Percentiles rank a stretch among this genome's conserved stretches.
Conservation (phyloP, 2,329 filamentous ascomycete species). For the Claviceps cyperi region DNA sequence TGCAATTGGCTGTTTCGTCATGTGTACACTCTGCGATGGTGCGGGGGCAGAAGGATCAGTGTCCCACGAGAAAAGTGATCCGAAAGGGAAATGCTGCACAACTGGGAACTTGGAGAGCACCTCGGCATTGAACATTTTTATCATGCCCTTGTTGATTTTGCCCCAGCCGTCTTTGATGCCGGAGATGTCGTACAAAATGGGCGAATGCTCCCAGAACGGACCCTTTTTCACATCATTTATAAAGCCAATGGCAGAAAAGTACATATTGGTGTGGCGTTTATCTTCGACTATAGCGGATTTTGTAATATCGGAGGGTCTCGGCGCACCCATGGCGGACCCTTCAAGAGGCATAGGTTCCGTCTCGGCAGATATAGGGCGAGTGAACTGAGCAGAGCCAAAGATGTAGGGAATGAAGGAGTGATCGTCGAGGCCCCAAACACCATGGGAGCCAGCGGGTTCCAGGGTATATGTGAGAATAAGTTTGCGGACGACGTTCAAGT, state of each 20-base stretch:
- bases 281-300: slow-evolving; percentile 49
- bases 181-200: slow-evolving; percentile 86
- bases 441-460: slow-evolving; percentile 89
- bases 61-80: slow-evolving; percentile 67
- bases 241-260: slow-evolving; percentile 91
- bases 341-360: slow-evolving; percentile 54
- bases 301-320: slow-evolving; percentile 55
- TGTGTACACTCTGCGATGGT: slow-evolving; percentile 39
- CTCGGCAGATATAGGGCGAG: slow-evolving; percentile 52
- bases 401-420: slow-evolving; percentile 91
- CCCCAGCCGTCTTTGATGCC: slow-evolving; percentile 90
- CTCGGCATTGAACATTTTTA: slow-evolving; percentile 98
- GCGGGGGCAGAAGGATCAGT: slow-evolving; percentile 43
- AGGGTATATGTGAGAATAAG: slow-evolving; percentile 85
- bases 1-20: slow-evolving; percentile 35
- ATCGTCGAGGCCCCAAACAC: slow-evolving; percentile 97
- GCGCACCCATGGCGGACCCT: slow-evolving; percentile 59
- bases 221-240: slow-evolving; percentile 95
- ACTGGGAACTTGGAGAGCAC: slow-evolving; percentile 95
- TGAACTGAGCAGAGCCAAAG: slow-evolving; percentile 83
- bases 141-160: slow-evolving; percentile 98
- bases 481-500: slow-evolving; percentile 63
- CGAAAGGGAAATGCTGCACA: slow-evolving; percentile 88
- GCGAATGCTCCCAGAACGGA: slow-evolving; percentile 94
- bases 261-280: slow-evolving; percentile 61